These are phyloP conservation scores for Paramecium sexaurelia DNA, from an alignment of 73 alveolate genomes.

Conservation along the genomic window DNA sequence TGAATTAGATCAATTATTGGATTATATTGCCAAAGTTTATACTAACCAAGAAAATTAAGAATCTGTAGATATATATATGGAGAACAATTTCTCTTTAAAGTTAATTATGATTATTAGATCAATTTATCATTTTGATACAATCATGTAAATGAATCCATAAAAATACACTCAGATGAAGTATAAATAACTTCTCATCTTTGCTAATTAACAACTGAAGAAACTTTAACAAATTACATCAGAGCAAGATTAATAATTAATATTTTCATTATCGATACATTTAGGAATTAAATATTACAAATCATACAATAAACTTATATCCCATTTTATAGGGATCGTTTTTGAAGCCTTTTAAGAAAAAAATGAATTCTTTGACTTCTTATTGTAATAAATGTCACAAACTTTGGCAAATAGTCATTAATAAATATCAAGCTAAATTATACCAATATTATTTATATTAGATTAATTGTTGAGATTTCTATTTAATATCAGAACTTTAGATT, in stretches of 20 bases:
- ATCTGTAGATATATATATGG: constrained; percentile 6
- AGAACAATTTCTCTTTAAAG: background rate
- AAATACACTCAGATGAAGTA: background rate
- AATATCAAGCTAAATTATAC: background rate
- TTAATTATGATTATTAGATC: constrained; percentile 1
- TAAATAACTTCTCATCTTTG: background rate
- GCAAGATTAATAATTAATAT: background rate
- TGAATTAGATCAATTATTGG: constrained; percentile 21
- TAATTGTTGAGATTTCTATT: background rate
- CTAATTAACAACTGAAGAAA: background rate
- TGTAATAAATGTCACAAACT: background rate
- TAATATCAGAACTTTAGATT: background rate
- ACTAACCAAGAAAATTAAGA: background rate
- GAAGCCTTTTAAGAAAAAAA: constrained; percentile 1
- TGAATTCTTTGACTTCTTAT: background rate
- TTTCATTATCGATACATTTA: background rate
- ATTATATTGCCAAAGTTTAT: background rate
- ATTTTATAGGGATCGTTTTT: background rate
- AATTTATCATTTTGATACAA: constrained; percentile 9
- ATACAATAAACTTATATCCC: background rate
- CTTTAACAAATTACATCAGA: background rate
- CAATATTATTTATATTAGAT: background rate
- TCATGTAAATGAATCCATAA: background rate
- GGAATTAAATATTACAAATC: constrained; percentile 10
- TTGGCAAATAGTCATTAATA: background rate